Evolutionary conservation across 495 filamentous ascomycete genomes (phyloP).

Genomic region (Hyaloscypha variabilis): DNA sequence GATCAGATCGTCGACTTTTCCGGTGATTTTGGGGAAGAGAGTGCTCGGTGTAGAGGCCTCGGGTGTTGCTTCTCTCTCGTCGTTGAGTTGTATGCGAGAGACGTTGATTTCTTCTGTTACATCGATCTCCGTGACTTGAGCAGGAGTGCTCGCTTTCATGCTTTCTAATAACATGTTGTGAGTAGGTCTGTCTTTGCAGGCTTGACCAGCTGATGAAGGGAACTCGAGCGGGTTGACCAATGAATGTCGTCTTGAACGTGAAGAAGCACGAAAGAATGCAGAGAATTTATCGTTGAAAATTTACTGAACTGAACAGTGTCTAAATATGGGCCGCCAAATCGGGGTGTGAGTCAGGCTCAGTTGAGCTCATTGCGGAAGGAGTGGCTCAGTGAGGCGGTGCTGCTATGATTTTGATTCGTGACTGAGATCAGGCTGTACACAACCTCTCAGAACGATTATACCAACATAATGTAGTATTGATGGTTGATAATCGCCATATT

Average conservation of each 20-base stretch:
- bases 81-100: background rate
- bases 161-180: background rate
- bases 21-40: slow-evolving; percentile 23
- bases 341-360: background rate
- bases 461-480: background rate
- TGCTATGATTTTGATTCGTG: background rate
- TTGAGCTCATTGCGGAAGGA: background rate
- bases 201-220: background rate
- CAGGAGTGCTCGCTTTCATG: background rate
- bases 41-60: background rate
- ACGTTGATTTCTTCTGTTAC: background rate
- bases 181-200: background rate
- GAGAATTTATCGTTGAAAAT: too few species aligned
- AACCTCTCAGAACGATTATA: background rate
- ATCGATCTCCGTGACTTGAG: background rate
- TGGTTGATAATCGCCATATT: background rate
- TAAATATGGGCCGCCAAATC: background rate
- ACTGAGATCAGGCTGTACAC: too few species aligned
- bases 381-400: background rate
- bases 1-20: slow-evolving; percentile 13
- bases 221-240: background rate
- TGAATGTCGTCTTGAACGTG: background rate
- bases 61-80: background rate
- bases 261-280: background rate
- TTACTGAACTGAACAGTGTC: background rate